A percentile compares a stretch with the other conserved stretches of the same genome.
phyloP scores from a whole-genome alignment of 192 early-diverging fungal genomes.

The Dimargaris verticillata region DNA sequence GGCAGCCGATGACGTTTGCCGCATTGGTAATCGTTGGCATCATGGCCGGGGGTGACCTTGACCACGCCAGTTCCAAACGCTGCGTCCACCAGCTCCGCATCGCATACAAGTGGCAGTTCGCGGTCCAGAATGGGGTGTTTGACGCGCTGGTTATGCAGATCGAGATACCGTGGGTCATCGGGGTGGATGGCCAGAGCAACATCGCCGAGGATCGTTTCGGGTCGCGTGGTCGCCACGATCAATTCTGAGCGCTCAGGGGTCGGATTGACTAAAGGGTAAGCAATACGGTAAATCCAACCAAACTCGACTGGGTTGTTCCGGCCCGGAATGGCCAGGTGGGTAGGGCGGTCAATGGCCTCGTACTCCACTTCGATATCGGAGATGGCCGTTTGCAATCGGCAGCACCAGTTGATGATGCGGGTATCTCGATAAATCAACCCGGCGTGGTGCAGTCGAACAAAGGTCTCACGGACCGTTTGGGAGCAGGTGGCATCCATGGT shows the following conservation, averaged over 20 bases:
- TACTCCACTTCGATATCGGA: constrained; percentile 95
- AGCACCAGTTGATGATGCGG: constrained; percentile 97
- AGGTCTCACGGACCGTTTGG: constrained; percentile 81
- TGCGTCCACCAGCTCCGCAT: constrained; percentile 76
- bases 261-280: constrained; percentile 83
- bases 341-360: constrained; percentile 69
- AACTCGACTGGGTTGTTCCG: constrained; percentile 84
- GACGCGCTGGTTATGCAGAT: constrained; percentile 86
- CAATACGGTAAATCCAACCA: constrained; percentile 89
- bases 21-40: constrained; percentile 88
- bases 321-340: constrained; percentile 73
- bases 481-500: constrained; percentile 74
- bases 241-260: constrained; percentile 56
- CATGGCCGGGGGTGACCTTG: constrained; percentile 98
- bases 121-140: constrained; percentile 85
- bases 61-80: constrained; percentile 95
- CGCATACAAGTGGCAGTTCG: constrained; percentile 73
- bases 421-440: constrained; percentile 90
- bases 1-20: constrained; percentile 89
- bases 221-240: constrained; percentile 93
- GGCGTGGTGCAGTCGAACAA: constrained; percentile 83
- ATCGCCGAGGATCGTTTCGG: constrained; percentile 99
- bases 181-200: constrained; percentile 92
- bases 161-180: constrained; percentile 77
- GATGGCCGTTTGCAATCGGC: constrained; percentile 80